A percentile compares a stretch with the other conserved stretches of the same genome.
Conservation (phyloP, 352 stramenopile genomes). For the Plasmopara halstedii region DNA sequence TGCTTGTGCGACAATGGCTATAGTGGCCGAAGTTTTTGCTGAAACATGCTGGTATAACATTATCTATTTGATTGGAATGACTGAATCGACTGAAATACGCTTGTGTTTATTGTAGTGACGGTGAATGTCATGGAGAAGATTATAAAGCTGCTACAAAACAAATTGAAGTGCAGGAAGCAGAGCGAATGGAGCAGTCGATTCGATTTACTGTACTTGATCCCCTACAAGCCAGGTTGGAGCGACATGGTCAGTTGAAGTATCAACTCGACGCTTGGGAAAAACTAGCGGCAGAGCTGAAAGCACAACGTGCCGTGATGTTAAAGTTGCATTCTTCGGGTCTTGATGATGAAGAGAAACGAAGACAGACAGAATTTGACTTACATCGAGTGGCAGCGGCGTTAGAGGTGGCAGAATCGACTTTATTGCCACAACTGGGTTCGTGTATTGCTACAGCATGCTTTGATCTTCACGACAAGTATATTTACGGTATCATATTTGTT, state of each 20-base stretch:
- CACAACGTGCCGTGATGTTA: constrained; percentile 18
- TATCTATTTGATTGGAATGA: constrained; percentile 1
- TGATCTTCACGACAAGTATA: no score
- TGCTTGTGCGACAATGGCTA: constrained; percentile 36
- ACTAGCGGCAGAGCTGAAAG: constrained; percentile 13
- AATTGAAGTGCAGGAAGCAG: constrained; percentile 44
- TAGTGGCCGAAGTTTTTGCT: constrained; percentile 46
- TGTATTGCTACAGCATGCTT: no score
- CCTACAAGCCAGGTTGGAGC: constrained; percentile 41
- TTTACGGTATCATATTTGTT: constrained; percentile 7
- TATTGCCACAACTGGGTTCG: constrained; percentile 38
- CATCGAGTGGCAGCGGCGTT: constrained; percentile 32
- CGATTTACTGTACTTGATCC: constrained; percentile 72
- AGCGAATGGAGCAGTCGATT: constrained; percentile 71
- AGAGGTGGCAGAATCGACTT: constrained; percentile 24
- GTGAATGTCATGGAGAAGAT: constrained; percentile 24
- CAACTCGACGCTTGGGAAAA: constrained; percentile 27
- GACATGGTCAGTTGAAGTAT: constrained; percentile 34
- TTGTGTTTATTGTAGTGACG: constrained; percentile 15
- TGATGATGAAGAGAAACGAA: constrained; percentile 37
- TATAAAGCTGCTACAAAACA: constrained; percentile 43
- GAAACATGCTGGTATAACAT: constrained; percentile 35
- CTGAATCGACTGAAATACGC: no score
- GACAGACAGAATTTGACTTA: constrained; percentile 30
- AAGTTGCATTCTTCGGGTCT: constrained; percentile 27